These are phyloP conservation scores for Calonectria ilicicola DNA, from an alignment of 2,329 filamentous ascomycete genomes.

Conservation along the genomic window DNA sequence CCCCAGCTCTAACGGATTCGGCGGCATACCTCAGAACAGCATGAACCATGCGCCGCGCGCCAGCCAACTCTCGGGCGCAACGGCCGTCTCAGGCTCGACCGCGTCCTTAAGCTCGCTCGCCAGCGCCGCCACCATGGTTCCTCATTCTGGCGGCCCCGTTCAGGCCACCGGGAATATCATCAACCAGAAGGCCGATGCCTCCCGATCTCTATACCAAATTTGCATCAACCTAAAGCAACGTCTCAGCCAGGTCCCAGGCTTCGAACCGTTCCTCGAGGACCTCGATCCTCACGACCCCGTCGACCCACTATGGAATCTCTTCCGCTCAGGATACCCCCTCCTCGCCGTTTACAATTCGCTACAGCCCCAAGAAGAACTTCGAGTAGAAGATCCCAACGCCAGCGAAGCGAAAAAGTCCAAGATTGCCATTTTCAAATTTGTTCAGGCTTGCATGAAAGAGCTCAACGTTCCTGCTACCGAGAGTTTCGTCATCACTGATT, in stretches of 20 bases:
- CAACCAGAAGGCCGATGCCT: slow-evolving; percentile 94
- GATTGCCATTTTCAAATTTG: slow-evolving; percentile 90
- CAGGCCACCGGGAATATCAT: slow-evolving; percentile 93
- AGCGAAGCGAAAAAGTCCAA: slow-evolving; percentile 84
- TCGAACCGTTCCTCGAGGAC: slow-evolving; percentile 79
- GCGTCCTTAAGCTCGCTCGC: slow-evolving; percentile 64
- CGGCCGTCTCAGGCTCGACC: slow-evolving; percentile 65
- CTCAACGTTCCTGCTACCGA: slow-evolving; percentile 83
- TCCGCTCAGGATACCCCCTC: slow-evolving; percentile 86
- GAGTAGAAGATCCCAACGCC: slow-evolving; percentile 71
- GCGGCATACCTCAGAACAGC: slow-evolving; percentile 56
- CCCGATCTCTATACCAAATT: slow-evolving; percentile 93
- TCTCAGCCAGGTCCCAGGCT: slow-evolving; percentile 84
- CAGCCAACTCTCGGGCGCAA: slow-evolving; percentile 74
- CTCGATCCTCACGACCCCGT: slow-evolving; percentile 83
- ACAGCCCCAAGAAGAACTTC: slow-evolving; percentile 75
- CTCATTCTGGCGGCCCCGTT: slow-evolving; percentile 69
- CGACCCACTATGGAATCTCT: slow-evolving; percentile 88
- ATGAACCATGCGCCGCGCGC: slow-evolving; percentile 67
- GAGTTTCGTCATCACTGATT: slow-evolving; percentile 91
- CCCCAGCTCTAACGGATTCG: slow-evolving; percentile 60
- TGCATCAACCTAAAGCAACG: slow-evolving; percentile 88
- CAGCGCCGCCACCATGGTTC: slow-evolving; percentile 56
- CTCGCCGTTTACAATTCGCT: slow-evolving; percentile 91
- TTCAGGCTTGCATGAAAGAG: slow-evolving; percentile 88